Percentiles rank a stretch among this genome's conserved stretches.
phyloP scores from a whole-genome alignment of 306 rosid species.

The Myrica gale region DNA sequence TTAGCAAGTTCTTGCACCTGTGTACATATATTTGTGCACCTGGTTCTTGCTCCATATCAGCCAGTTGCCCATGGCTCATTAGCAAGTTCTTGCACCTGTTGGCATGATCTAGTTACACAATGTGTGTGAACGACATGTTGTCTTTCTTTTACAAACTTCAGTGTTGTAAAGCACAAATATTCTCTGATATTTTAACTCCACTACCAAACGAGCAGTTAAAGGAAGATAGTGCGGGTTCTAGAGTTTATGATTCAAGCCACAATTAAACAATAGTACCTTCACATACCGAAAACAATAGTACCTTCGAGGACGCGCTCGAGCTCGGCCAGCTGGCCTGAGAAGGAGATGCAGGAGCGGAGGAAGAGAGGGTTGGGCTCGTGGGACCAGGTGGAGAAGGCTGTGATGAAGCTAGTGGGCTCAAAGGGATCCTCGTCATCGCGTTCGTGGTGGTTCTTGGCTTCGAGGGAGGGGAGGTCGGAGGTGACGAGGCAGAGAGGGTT shows the following conservation, averaged over 20 bases:
- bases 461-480: slow-evolving; percentile 71
- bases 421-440: slow-evolving; percentile 68
- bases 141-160: neutral
- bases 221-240: neutral
- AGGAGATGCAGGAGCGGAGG: slow-evolving; percentile 73
- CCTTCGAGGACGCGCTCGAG: slow-evolving; percentile 87
- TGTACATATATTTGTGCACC: too few species aligned
- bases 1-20: too few species aligned
- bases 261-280: too few species aligned
- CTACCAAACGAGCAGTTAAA: too few species aligned
- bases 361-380: slow-evolving; percentile 78
- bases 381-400: slow-evolving; percentile 93
- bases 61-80: too few species aligned
- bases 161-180: too few species aligned
- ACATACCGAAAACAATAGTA: too few species aligned
- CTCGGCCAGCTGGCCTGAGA: slow-evolving; percentile 95
- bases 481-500: slow-evolving; percentile 88
- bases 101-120: too few species aligned
- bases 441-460: slow-evolving; percentile 6
- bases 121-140: neutral
- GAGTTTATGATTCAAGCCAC: neutral
- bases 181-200: too few species aligned
- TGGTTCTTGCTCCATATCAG: too few species aligned
- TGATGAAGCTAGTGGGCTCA: slow-evolving; percentile 90
- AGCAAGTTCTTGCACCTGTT: too few species aligned